Base-by-base conservation (phyloP, 768 basidiomycete species). In the Lactarius deliciosus region DNA sequence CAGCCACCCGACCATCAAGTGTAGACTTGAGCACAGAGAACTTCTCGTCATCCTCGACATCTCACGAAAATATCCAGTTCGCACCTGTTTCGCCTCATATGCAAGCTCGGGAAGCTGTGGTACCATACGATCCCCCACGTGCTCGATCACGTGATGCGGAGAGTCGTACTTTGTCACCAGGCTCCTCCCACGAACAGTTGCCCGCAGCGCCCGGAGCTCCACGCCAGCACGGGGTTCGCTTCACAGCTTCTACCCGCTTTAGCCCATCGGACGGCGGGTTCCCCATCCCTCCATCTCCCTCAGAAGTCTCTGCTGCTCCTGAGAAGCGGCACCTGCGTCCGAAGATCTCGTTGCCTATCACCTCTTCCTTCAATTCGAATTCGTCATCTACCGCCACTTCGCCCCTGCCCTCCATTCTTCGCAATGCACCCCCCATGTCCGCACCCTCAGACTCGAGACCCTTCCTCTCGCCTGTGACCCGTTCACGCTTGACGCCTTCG, bases 171-270 rank as follows among this genome's bases (percentile, higher is more conserved):
- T 36, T 6, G n/a, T 66, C 47, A 41, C 9, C 57, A 9, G n/a
- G 30, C 18, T 34, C 28, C 25, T 30, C 36, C 20, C 41, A 30
- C 9, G 61, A 66, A 16, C 61, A 57, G 18, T 9, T 45, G 1
- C 30, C 59, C 8, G 18, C 22, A 4, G 61, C 62, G 15, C 38
- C 62, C 11, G 59, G 30, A 45, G 47, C 45, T 40, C 25, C 20
- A n/a, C 62, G 53, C 28, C 34, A 22, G 5, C 34, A 64, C 5
- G 59, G 54, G 10, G 61, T 69, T 32, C 68, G 70, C 45, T 70
- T 69, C 59, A 57, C 66, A 8, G 64, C 68, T 36, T 69, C 68
- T n/a, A 61, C 58, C 6, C 68, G 55, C 2, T 61, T 69, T 28
- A 57, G 55, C 28, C 56, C 63, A 2, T 55, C 67, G 25, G 60